Evolutionary conservation across 305 asterid genomes (phyloP), one percentile per base, ranked within the genome.

Genomic region (Fraxinus nigra): DNA sequence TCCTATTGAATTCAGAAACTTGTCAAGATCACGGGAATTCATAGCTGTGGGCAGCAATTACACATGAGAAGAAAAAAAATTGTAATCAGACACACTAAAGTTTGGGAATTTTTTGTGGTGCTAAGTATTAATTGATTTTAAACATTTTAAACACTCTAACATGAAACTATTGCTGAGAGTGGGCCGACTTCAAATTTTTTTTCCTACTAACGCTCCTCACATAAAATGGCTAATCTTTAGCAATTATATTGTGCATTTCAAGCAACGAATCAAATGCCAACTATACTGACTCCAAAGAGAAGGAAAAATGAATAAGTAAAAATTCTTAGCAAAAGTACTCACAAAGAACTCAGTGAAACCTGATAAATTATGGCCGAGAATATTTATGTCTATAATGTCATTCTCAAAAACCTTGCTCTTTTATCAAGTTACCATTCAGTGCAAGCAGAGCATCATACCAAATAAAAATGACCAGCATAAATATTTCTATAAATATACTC

Each of bases 1-100:
- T 85, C 94, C 98, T 78, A 94, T 81, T 70, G 99, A 94, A 85
- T 83, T 89, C 79, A 94, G 85, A 86, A 94, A 93, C 84, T 92
- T 96, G 88, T 91, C 97, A 54, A 94, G 97, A 83, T 87, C 97
- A 56, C 78, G 83, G 67, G 92, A 86, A 75, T 85, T 90, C 78
- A 96, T 92, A 84, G 98, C 98, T 94, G 93, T 78, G 78, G 59
- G 80, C 69, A 79, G 80, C 65, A 88, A 63, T 18, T 75, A 72
- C 26, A 20, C 28, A 74, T 32, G 34, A 76, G 77, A 82, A 51
- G 34, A 8, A 7, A 16, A 43, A 28, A 78, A 48, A 84, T 34
- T 13, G 72, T 18, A 51, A 81, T 80, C 76, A 79, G 79, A 77
- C 32, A 76, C 28, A 76, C 77, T 76, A 59, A 65, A 61, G 18